Conservation (phyloP, 2,329 filamentous ascomycete species). For the Botrytis fragariae region DNA sequence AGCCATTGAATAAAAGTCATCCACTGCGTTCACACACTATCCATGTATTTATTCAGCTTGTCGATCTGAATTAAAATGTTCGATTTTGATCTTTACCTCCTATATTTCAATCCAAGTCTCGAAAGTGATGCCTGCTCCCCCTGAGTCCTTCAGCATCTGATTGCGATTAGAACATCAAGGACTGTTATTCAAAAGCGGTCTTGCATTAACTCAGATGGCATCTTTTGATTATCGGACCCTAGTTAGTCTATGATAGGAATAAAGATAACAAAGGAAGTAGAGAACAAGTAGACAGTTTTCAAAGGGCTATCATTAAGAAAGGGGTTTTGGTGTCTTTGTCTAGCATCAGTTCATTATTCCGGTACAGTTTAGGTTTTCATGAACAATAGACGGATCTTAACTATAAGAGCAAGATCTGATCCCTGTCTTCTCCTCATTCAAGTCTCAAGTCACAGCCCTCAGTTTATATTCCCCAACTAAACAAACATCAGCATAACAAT, state of each 20-base stretch:
- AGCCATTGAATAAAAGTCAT: no score
- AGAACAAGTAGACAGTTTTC: background rate
- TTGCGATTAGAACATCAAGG: background rate
- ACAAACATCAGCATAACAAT: background rate
- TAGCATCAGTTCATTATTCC: background rate
- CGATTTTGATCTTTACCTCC: background rate
- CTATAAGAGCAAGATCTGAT: background rate
- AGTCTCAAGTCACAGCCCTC: background rate
- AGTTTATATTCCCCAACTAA: background rate
- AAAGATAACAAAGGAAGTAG: background rate
- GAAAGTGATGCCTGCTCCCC: background rate
- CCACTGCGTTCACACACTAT: no score
- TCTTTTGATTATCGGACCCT: background rate
- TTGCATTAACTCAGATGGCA: background rate
- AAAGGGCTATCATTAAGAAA: background rate
- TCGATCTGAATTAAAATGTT: background rate
- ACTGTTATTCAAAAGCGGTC: background rate
- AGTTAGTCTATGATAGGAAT: rapidly evolving
- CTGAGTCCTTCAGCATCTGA: background rate
- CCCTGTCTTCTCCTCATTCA: background rate
- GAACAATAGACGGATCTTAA: background rate
- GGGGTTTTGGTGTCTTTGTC: background rate
- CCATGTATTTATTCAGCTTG: background rate
- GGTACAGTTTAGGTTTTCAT: background rate
- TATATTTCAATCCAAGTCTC: background rate